Conservation (phyloP, 306 rosid genomes). For the Cicer yamashitae region DNA sequence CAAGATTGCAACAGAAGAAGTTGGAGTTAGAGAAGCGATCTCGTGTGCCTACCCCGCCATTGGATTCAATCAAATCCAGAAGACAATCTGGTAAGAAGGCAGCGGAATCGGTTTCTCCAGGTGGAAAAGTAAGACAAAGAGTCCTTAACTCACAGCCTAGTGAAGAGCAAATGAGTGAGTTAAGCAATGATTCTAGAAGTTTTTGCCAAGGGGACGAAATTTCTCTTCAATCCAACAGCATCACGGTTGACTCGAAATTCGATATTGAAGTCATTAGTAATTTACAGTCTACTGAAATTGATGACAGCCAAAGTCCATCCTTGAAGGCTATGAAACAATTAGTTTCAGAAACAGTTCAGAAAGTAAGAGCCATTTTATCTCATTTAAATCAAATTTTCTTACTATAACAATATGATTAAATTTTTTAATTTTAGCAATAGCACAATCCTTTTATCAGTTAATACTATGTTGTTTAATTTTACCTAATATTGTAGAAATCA, state of each 20-base stretch:
- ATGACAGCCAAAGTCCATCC: constrained; percentile 56
- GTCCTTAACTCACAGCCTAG: constrained; percentile 48
- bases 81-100: constrained; percentile 60
- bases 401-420: background rate
- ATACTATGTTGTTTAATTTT: constrained; percentile 27
- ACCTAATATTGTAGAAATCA: constrained; percentile 59
- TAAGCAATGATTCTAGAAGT: constrained; percentile 66
- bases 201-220: constrained; percentile 66
- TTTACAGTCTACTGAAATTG: constrained; percentile 48
- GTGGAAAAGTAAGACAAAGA: constrained; percentile 65
- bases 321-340: constrained; percentile 54
- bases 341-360: constrained; percentile 59
- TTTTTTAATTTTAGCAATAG: background rate
- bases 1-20: constrained; percentile 81
- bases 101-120: constrained; percentile 57
- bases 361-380: constrained; percentile 56
- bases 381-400: constrained; percentile 29
- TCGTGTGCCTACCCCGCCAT: constrained; percentile 68
- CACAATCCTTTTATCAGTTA: constrained; percentile 32
- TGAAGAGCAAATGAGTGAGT: constrained; percentile 74
- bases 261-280: constrained; percentile 67
- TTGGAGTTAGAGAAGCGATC: constrained; percentile 73
- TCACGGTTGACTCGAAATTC: constrained; percentile 46
- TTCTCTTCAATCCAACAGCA: constrained; percentile 56
- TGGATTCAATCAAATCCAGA: constrained; percentile 64